Evolutionary conservation across 192 early-diverging fungal genomes (phyloP), one percentile per base, ranked within the genome.

Genomic region (Coemansia sp.): DNA sequence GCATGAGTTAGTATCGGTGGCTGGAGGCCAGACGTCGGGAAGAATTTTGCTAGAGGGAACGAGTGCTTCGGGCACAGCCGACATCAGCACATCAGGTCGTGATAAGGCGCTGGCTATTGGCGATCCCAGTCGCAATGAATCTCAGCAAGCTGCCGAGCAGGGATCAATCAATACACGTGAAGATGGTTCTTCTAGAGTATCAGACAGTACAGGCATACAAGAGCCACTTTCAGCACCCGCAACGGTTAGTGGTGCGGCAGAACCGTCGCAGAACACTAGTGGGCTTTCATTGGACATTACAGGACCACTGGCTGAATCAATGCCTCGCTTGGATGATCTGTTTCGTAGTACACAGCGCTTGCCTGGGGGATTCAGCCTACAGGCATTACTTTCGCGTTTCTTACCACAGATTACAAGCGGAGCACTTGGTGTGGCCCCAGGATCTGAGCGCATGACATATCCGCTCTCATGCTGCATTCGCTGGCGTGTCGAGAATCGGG

Each of bases 391-490:
- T 21, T 74, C 74, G 56, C 80, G 80, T 16, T 63, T 82, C 45
- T 42, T 82, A 58, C 80, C 74, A 9, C 80, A 77, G 18, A 32
- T 77, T 19, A 68, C 73, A 4, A 46, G 67, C 18, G 69, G 65
- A 15, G 43, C 71, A 43, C 55, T 74, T 16, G 65, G 65, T 6
- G 26, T 65, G 22, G 66, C 58, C 19, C 69, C 68, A n/a, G 68
- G 80, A 10, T 45, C 75, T 9, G 80, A 82, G 58, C 74, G 80
- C 4, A 43, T 82, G 57, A 48, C 46, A n/a, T 41, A 74, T 37
- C 80, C 80, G 9, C 72, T 82, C n/a, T 77, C 80, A 13, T 69
- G 65, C 5, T 77, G 71, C 49, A 71, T 77, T 39, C 71, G 59
- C 61, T 82, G 72, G 72, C 66, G 73, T 13, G 32, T 49, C 32